Evolutionary conservation across 2,329 filamentous ascomycete species (phyloP), one percentile per base, ranked within the genome.

Genomic region (Monilinia vaccinii-corymbosi): DNA sequence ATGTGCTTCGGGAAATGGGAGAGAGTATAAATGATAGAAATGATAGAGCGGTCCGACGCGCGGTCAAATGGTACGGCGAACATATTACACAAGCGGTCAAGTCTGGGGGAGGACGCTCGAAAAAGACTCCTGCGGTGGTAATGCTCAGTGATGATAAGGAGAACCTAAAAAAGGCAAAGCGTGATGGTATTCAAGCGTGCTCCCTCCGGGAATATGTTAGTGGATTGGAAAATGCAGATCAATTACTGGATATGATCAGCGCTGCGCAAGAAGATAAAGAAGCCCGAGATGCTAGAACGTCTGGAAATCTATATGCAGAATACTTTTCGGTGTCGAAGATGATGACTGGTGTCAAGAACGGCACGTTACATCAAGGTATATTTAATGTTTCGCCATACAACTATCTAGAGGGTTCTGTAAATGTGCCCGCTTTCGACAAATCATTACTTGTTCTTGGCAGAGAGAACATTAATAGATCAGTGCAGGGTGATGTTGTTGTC

Each of bases 361-460:
- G 92, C 5, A 85, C 91, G 58, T 77, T 99, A 68, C 94, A 99
- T 72, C 93, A 99, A 75, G 94, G 94, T 8, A 86, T 89, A 28
- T 99, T 97, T 77, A 96, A 92, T 70, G 91, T 97, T 32, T 97
- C 94, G 9, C 90, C 91, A 0, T 99, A 97, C 79, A 99, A 99
- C 76, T 99, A 97, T 69, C 80, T 99, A 13, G 94, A 99, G 73
- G 94, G 91, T 1, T 91, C 91, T 0, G 88, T 97, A 63, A 87
- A 93, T 68, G 91, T 96, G 0, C 85, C 92, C 1, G 85, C 92
- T 5, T 99, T 99, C 69, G 87, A 94, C 62, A 95, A 94, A 69
- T 82, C 91, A 1, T 81, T 99, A 34, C 79, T 99, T 18, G 82
- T 99, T 50, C 80, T 97, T 18, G 94, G 94, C 14, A 83, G 94